Evolutionary conservation across 371 early-diverging fungal species (phyloP).

Genomic region (Smittium mucronatum): DNA sequence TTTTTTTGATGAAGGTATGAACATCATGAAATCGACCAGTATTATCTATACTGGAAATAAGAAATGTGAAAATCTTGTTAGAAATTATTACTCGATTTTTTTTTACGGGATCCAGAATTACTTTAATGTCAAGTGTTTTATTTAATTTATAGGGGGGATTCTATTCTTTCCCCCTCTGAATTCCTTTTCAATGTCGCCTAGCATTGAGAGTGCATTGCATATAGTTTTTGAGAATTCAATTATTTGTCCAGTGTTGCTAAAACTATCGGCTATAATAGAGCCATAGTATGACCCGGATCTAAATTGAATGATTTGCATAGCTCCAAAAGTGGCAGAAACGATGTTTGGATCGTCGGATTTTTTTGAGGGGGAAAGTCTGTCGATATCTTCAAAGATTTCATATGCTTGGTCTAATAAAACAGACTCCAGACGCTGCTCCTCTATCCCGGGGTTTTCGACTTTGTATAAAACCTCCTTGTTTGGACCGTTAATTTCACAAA

Average conservation of each 20-base stretch:
- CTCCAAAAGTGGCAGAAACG: constrained; percentile 26
- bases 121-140: no score
- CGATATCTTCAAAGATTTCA: constrained; percentile 2
- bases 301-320: constrained; percentile 29
- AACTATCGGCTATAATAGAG: constrained; percentile 23
- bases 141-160: no score
- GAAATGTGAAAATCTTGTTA: no score
- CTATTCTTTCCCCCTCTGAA: no score
- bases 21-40: no score
- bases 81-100: no score
- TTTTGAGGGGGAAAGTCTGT: background rate
- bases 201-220: background rate
- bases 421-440: background rate
- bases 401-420: background rate
- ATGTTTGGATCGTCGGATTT: background rate
- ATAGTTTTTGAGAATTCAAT: background rate
- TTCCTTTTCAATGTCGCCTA: background rate
- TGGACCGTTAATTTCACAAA: background rate
- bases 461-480: constrained; percentile 3
- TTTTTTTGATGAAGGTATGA: no score
- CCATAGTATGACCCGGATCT: constrained; percentile 29
- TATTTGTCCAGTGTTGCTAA: constrained; percentile 22
- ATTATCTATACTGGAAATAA: no score
- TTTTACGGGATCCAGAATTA: no score
- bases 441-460: background rate